Evolutionary conservation across 2,329 filamentous ascomycete species (phyloP).

Genomic region (Malbranchea cinnamomea): DNA sequence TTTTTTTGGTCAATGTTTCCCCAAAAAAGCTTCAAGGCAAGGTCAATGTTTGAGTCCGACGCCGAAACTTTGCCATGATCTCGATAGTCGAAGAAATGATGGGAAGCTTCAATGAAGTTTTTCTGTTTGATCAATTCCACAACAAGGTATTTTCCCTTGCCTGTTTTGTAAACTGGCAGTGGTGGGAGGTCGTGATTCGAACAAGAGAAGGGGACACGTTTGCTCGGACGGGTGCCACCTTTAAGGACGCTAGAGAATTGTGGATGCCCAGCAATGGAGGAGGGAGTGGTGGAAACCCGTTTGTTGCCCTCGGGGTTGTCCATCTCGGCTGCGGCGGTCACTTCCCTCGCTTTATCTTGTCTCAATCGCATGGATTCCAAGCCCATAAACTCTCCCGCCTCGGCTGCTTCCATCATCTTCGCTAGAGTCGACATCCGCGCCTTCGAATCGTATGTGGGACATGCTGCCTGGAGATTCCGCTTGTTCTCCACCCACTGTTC

Average conservation of each 20-base stretch:
- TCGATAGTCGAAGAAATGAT: slow-evolving; percentile 21
- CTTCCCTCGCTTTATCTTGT: slow-evolving; percentile 1
- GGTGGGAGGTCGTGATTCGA: background rate
- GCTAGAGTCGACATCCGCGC: slow-evolving; percentile 22
- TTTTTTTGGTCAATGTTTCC: slow-evolving; percentile 24
- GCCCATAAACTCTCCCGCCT: slow-evolving; percentile 28
- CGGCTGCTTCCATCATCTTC: slow-evolving; percentile 30
- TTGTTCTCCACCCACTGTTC: slow-evolving; percentile 31
- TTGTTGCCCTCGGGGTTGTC: too few species aligned
- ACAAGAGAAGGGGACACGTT: background rate
- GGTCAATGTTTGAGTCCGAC: too few species aligned
- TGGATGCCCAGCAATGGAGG: too few species aligned
- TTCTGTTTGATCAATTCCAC: slow-evolving; percentile 14
- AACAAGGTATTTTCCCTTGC: too few species aligned
- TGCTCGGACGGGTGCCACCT: too few species aligned
- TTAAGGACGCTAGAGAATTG: too few species aligned
- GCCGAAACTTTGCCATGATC: too few species aligned
- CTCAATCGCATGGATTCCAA: slow-evolving; percentile 19
- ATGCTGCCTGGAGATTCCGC: slow-evolving; percentile 25
- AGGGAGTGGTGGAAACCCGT: too few species aligned
- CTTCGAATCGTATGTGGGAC: slow-evolving; percentile 27
- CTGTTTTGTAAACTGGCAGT: background rate
- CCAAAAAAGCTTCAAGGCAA: slow-evolving; percentile 20
- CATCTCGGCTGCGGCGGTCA: slow-evolving; percentile 1
- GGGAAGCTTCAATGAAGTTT: slow-evolving; percentile 22